A percentile compares a stretch with the other conserved stretches of the same genome.
Evolutionary conservation across 192 early-diverging fungal genomes (phyloP).

Genomic region (Coemansia sp.): DNA sequence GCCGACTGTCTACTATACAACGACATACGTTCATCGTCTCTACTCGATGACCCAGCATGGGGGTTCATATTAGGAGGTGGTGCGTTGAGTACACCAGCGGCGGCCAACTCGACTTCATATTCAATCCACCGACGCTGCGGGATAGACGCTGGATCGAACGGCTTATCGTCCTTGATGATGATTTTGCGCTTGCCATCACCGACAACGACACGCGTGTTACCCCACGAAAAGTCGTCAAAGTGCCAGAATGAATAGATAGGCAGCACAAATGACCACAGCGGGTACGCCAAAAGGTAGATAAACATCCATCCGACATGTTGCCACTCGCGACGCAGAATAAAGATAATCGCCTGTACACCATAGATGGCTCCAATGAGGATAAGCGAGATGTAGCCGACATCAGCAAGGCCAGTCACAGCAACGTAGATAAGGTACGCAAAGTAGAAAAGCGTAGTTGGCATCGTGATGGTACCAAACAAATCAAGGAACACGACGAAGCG

Average conservation of each 20-base stretch:
- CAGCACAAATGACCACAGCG: constrained; percentile 86
- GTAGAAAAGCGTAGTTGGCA: constrained; percentile 84
- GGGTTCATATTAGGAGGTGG: constrained; percentile 53
- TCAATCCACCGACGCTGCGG: constrained; percentile 86
- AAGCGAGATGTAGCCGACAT: constrained; percentile 54
- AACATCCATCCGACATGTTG: constrained; percentile 83
- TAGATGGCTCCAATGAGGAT: constrained; percentile 75
- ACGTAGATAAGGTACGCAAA: constrained; percentile 80
- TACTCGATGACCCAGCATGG: constrained; percentile 33
- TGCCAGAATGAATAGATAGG: constrained; percentile 98
- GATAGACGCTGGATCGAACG: constrained; percentile 88
- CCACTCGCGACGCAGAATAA: constrained; percentile 76
- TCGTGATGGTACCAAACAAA: constrained; percentile 78
- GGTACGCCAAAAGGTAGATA: constrained; percentile 86
- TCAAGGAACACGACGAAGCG: constrained; percentile 96
- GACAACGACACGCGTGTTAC: constrained; percentile 87
- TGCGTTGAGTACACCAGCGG: constrained; percentile 40
- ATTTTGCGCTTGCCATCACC: constrained; percentile 70
- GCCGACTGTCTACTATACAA: constrained; percentile 31
- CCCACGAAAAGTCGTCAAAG: constrained; percentile 99
- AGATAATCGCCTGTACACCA: constrained; percentile 86
- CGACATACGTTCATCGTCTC: constrained; percentile 33
- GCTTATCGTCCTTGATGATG: constrained; percentile 69
- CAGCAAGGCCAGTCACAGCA: constrained; percentile 61
- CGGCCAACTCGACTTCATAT: constrained; percentile 79